Percentiles rank a stretch among this genome's conserved stretches.
These are phyloP conservation scores for Cladosporium sp. DNA, from an alignment of 2,329 filamentous ascomycete species.

Conservation along the genomic window DNA sequence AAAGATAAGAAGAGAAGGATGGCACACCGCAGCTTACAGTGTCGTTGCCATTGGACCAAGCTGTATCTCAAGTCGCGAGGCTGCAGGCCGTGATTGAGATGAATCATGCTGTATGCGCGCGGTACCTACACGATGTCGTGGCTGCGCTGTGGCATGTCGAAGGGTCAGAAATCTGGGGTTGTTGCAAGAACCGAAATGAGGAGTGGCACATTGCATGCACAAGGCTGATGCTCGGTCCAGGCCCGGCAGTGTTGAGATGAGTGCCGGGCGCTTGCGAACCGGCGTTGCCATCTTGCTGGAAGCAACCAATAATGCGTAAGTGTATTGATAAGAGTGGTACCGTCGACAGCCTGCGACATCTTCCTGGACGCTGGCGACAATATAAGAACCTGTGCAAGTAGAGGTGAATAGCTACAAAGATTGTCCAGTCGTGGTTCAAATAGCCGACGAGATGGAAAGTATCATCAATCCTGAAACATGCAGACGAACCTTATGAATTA, in stretches of 20 bases:
- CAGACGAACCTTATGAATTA: constrained; percentile 37
- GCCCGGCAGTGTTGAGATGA: neutral
- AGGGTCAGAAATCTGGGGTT: neutral
- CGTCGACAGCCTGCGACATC: no score
- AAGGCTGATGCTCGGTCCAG: constrained; percentile 3
- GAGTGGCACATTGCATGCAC: constrained; percentile 1
- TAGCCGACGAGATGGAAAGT: no score
- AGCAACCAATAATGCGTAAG: no score
- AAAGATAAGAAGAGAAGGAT: neutral
- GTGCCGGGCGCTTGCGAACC: no score
- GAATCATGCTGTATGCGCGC: neutral
- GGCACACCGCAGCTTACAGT: neutral
- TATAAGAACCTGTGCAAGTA: no score
- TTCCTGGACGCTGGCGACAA: no score
- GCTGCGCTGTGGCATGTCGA: neutral
- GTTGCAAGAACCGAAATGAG: constrained; percentile 3
- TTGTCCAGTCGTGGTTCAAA: no score
- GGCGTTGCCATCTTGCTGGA: no score
- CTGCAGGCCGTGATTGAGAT: neutral
- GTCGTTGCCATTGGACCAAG: neutral
- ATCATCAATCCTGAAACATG: no score
- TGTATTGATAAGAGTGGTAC: no score
- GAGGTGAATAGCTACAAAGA: no score
- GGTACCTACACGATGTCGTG: neutral
- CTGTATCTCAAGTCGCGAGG: neutral